Percentiles rank a stretch among this genome's conserved stretches.
phyloP scores from a whole-genome alignment of 2,329 filamentous ascomycete genomes.

The Penicillium sp. region DNA sequence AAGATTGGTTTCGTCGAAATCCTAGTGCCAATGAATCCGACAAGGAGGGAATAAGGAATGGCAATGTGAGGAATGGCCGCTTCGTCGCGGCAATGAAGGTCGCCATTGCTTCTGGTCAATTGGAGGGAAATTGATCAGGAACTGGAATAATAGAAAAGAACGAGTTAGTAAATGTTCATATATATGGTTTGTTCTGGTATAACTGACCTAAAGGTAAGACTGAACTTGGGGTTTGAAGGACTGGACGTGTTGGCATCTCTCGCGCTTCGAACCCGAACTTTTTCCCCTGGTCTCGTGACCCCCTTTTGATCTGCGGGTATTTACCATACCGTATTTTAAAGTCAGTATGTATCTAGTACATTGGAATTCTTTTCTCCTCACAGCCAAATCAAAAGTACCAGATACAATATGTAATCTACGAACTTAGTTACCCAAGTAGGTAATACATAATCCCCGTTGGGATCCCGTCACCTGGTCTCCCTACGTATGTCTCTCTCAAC shows the following conservation, averaged over 20 bases:
- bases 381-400: background rate
- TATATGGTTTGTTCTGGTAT: background rate
- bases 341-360: background rate
- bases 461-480: slow-evolving; percentile 19
- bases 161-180: background rate
- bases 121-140: background rate
- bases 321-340: background rate
- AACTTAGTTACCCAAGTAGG: background rate
- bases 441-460: background rate
- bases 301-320: slow-evolving; percentile 4
- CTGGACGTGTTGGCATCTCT: slow-evolving; percentile 7
- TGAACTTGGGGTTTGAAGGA: background rate
- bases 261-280: slow-evolving; percentile 21
- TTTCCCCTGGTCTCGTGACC: slow-evolving; percentile 25
- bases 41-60: slow-evolving; percentile 42
- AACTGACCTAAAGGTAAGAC: background rate
- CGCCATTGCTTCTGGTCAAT: slow-evolving; percentile 26
- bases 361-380: accelerated
- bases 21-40: slow-evolving; percentile 33
- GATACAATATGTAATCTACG: background rate
- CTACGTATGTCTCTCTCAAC: slow-evolving; percentile 16
- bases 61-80: slow-evolving; percentile 37
- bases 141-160: background rate
- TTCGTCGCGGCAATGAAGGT: slow-evolving; percentile 30
- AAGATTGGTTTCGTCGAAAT: slow-evolving; percentile 48